Base-by-base conservation (phyloP, 768 basidiomycete species). In the Tremella mesenterica region DNA sequence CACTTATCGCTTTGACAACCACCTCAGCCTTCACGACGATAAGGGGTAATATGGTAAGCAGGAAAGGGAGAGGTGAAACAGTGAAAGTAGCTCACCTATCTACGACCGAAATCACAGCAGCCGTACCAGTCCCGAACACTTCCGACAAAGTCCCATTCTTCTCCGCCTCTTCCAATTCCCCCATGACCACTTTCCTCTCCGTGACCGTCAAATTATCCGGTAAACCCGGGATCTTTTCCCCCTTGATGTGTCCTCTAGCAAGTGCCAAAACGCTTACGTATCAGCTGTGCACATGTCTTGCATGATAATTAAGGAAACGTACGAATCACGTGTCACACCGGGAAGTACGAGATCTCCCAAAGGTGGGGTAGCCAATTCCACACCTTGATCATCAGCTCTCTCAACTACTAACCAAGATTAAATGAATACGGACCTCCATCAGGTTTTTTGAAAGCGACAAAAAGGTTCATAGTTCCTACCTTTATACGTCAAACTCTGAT, bases 291-390 rank as follows among this genome's bases (percentile, higher is more conserved):
- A 38, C 21, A 3, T 29, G 30, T 23, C 28, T 6, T 7, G 9
- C 4, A 21, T 43, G 38, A 46, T 16, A n/a, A n/a, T n/a, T n/a
- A 23, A 38, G 1, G 16, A 21, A 12, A 63, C 64, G 46, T 26
- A 64, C 25, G 88, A 90, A 64, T 86, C 85, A 57, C 92, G 83
- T 6, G 91, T 95, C 23, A 96, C 82, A 41, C 92, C 89, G 1
- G 91, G 90, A 1, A 97, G 81, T 64, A 96, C 88, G 74, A 88
- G 85, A 46, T 91, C 90, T 69, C 86, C 88, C 55, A 95, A 76
- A 13, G 88, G 85, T 1, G 92, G 87, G 0, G 93, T 95, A 58
- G 88, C 78, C 49, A 95, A 78, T 70, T 96, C 89, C 54, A 81
- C 71, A n/a, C 76, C 84, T n/a, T n/a, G n/a, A n/a, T n/a, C n/a